Evolutionary conservation across 257 asterid species (phyloP).

Genomic region (Verbena officinalis): DNA sequence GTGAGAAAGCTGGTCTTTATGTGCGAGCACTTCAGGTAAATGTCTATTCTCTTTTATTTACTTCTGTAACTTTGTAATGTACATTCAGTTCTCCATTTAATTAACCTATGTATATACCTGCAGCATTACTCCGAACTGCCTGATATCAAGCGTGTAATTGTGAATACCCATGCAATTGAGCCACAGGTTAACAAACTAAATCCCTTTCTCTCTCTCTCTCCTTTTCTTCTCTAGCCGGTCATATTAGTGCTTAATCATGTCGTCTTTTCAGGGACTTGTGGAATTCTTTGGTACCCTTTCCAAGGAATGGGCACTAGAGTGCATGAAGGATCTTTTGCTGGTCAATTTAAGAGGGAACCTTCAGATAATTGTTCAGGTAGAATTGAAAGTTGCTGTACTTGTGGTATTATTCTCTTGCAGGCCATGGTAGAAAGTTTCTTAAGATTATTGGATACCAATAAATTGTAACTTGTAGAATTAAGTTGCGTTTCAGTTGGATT

Average conservation of each 20-base stretch:
- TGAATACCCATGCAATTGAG: constrained; percentile 99
- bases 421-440: constrained; percentile 5
- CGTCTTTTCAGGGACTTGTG: constrained; percentile 72
- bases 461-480: constrained; percentile 1
- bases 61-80: constrained; percentile 10
- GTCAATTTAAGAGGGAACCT: constrained; percentile 97
- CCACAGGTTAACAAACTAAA: constrained; percentile 74
- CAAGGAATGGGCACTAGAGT: constrained; percentile 96
- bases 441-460: constrained; percentile 10
- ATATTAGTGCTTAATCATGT: constrained; percentile 30
- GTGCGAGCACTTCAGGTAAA: constrained; percentile 94
- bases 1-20: constrained; percentile 96
- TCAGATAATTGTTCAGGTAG: constrained; percentile 99
- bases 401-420: constrained; percentile 6
- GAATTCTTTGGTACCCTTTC: constrained; percentile 97
- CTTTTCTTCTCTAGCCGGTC: background rate
- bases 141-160: constrained; percentile 96
- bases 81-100: background rate
- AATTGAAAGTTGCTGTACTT: constrained; percentile 7
- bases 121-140: constrained; percentile 96
- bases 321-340: constrained; percentile 98
- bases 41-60: constrained; percentile 15
- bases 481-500: constrained; percentile 11
- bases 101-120: constrained; percentile 29
- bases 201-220: background rate